A percentile compares a stretch with the other conserved stretches of the same genome.
phyloP scores from a whole-genome alignment of 1,139 yeast species.

The Blastobotrys arbuscula region DNA sequence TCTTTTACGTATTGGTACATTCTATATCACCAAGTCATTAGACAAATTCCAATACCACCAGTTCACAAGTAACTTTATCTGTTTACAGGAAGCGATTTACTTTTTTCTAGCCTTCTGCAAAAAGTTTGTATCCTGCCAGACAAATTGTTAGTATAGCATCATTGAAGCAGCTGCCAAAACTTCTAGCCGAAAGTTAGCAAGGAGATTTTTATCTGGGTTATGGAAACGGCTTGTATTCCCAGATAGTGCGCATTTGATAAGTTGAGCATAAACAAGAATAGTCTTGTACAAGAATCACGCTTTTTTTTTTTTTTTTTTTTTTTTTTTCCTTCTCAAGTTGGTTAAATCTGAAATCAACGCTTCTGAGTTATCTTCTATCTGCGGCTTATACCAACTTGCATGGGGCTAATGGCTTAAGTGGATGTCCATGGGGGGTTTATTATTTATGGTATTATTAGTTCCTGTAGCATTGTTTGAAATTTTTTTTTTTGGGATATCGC shows the following conservation, averaged over 20 bases:
- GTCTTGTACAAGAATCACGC: conserved; percentile 45
- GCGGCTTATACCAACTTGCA: conserved; percentile 37
- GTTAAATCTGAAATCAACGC: conserved; percentile 37
- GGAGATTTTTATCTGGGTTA: conserved; percentile 54
- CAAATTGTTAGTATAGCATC: conserved; percentile 47
- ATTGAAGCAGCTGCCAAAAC: conserved; percentile 42
- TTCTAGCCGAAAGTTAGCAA: conserved; percentile 46
- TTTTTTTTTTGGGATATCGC: conserved; percentile 47
- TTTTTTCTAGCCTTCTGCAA: too few species aligned
- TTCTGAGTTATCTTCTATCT: conserved; percentile 40
- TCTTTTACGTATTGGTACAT: conserved; percentile 30
- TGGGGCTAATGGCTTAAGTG: conserved; percentile 37
- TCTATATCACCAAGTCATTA: conserved; percentile 33
- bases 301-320: too few species aligned
- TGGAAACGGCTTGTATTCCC: conserved; percentile 59
- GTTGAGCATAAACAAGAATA: conserved; percentile 43
- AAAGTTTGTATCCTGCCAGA: conserved; percentile 55
- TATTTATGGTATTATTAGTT: conserved; percentile 49
- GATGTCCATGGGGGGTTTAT: conserved; percentile 52
- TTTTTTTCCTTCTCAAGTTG: conserved; percentile 38
- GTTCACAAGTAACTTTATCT: conserved; percentile 43
- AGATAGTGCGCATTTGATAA: conserved; percentile 47
- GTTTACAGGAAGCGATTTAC: too few species aligned
- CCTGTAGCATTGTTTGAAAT: conserved; percentile 64
- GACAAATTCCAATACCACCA: conserved; percentile 35